A percentile compares a stretch with the other conserved stretches of the same genome.
These are phyloP conservation scores for Misopates orontium DNA, from an alignment of 257 asterid genomes.

Conservation along the genomic window DNA sequence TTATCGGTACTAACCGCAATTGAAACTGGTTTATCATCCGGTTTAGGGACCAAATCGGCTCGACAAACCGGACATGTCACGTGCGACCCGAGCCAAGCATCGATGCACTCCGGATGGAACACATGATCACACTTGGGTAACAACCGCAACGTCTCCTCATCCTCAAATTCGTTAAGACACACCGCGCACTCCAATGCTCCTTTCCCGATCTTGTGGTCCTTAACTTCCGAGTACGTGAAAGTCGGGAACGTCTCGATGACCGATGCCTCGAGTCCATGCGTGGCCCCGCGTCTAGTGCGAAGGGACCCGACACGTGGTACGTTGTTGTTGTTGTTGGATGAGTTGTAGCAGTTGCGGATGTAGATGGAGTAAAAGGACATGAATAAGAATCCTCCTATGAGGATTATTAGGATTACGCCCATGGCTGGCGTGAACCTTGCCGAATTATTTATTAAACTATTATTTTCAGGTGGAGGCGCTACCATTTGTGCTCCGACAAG, in stretches of 20 bases:
- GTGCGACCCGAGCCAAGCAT: conserved; percentile 84
- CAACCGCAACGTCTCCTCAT: conserved; percentile 71
- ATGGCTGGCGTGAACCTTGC: conserved; percentile 70
- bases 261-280: conserved; percentile 65
- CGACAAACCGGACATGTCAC: conserved; percentile 95
- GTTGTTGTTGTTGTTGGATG: no score
- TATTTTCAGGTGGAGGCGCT: no score
- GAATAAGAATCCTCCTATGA: conserved; percentile 71
- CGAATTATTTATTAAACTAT: no score
- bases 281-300: conserved; percentile 44
- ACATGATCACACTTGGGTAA: conserved; percentile 91
- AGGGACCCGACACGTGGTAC: conserved; percentile 44
- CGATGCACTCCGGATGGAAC: conserved; percentile 89
- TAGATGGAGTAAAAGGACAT: conserved; percentile 81
- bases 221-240: conserved; percentile 82
- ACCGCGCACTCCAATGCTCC: conserved; percentile 89
- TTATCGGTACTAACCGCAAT: not conserved
- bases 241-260: conserved; percentile 75
- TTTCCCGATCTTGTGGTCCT: conserved; percentile 77
- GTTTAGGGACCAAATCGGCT: conserved; percentile 50
- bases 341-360: conserved; percentile 75
- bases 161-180: conserved; percentile 85
- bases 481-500: no score
- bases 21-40: conserved; percentile 37
- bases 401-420: conserved; percentile 74